phyloP scores from a whole-genome alignment of 257 asterid genomes.

The Fraxinus anomala region DNA sequence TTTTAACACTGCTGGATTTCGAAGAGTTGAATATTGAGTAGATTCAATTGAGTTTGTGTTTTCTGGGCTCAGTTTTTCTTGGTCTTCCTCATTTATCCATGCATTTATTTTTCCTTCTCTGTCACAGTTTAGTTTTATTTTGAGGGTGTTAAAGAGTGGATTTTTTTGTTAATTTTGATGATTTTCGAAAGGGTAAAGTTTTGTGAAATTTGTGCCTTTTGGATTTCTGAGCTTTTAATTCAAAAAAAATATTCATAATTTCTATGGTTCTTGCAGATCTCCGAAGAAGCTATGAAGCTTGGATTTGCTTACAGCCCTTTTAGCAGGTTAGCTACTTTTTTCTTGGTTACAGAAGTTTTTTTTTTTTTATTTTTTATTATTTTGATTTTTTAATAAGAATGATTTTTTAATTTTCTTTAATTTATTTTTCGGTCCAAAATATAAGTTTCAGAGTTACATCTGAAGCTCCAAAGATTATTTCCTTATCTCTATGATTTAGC shows the following conservation, averaged over 20 bases:
- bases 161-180: slow-evolving; percentile 9
- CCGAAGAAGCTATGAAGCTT: slow-evolving; percentile 28
- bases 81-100: slow-evolving; percentile 4
- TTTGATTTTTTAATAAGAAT: background rate
- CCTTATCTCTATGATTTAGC: slow-evolving; percentile 4
- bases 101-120: background rate
- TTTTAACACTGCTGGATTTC: background rate
- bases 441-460: slow-evolving; percentile 9
- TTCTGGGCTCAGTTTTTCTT: slow-evolving; percentile 15
- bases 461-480: background rate
- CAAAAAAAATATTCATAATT: background rate
- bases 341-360: background rate
- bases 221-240: slow-evolving; percentile 18
- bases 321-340: slow-evolving; percentile 29
- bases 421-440: slow-evolving; percentile 1
- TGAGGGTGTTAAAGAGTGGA: background rate
- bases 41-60: slow-evolving; percentile 24
- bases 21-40: slow-evolving; percentile 11
- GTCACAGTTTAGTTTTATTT: background rate
- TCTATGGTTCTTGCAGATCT: slow-evolving; percentile 39
- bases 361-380: background rate
- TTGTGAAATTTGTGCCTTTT: background rate
- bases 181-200: background rate
- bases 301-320: slow-evolving; percentile 21
- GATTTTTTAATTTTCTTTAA: background rate